phyloP scores from a whole-genome alignment of 306 rosid genomes.

The Quercus bicolor region DNA sequence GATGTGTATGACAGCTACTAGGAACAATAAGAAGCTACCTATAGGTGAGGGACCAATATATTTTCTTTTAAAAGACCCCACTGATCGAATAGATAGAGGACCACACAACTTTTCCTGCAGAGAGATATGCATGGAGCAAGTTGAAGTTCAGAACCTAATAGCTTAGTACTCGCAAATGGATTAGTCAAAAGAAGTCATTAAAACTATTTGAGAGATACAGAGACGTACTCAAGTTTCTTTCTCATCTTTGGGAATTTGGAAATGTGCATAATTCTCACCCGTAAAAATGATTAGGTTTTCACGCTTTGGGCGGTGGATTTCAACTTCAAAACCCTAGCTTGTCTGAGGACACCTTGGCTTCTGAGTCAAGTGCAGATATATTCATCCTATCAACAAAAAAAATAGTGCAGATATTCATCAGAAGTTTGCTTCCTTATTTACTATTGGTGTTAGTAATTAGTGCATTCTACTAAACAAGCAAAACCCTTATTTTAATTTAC shows the following conservation, averaged over 20 bases:
- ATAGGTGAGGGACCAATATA: conserved; percentile 63
- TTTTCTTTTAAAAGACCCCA: conserved; percentile 24
- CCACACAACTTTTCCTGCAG: conserved; percentile 73
- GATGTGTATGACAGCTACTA: conserved; percentile 46
- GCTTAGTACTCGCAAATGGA: conserved; percentile 26
- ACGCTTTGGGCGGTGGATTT: not conserved
- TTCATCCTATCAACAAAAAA: not conserved
- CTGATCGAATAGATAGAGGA: conserved; percentile 47
- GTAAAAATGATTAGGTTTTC: conserved; percentile 9
- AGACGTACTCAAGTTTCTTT: conserved; percentile 31
- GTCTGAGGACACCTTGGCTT: not conserved
- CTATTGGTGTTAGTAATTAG: not conserved
- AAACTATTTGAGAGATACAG: conserved; percentile 10
- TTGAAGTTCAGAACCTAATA: conserved; percentile 20
- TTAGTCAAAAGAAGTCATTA: conserved; percentile 28
- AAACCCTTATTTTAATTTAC: not conserved
- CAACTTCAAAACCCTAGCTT: conserved; percentile 22
- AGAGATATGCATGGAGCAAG: conserved; percentile 65
- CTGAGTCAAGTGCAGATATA: not conserved
- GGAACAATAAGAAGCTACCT: conserved; percentile 38
- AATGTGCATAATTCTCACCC: not conserved
- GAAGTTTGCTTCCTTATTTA: not conserved
- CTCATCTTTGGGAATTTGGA: conserved; percentile 26
- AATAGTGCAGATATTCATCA: not conserved
- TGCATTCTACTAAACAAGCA: not conserved